These are phyloP conservation scores for Aureobasidium subglaciale DNA, from an alignment of 2,329 filamentous ascomycete genomes.

Conservation along the genomic window DNA sequence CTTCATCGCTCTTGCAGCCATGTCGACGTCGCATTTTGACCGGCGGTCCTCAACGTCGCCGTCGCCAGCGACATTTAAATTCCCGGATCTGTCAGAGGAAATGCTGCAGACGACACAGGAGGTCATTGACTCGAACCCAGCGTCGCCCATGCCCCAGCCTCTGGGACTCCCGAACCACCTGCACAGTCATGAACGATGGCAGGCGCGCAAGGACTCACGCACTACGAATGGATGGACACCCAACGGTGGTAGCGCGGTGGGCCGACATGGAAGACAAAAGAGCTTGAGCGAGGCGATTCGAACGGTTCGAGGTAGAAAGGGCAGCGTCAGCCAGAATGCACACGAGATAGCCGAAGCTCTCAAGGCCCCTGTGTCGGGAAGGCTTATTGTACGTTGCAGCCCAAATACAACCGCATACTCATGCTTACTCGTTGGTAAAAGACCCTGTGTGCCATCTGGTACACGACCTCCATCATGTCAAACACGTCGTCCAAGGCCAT, in stretches of 20 bases:
- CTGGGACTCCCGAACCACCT: constrained; percentile 28
- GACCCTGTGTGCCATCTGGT: constrained; percentile 86
- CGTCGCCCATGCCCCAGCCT: constrained; percentile 26
- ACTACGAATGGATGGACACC: constrained; percentile 11
- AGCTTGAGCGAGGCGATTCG: constrained; percentile 83
- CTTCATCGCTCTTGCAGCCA: neutral
- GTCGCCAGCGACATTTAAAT: constrained; percentile 32
- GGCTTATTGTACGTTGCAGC: constrained; percentile 62
- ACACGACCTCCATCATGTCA: constrained; percentile 87
- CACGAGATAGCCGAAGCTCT: constrained; percentile 89
- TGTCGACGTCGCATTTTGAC: constrained; percentile 14
- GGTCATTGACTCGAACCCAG: constrained; percentile 22
- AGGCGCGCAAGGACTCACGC: constrained; percentile 42
- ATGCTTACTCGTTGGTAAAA: constrained; percentile 36
- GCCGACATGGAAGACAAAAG: constrained; percentile 65
- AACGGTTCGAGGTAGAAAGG: constrained; percentile 71
- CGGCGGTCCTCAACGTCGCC: constrained; percentile 18
- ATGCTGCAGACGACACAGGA: constrained; percentile 32
- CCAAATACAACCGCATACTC: constrained; percentile 12
- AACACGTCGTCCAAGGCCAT: constrained; percentile 98
- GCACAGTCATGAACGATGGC: constrained; percentile 51
- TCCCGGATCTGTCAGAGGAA: constrained; percentile 39
- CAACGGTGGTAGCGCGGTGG: constrained; percentile 32
- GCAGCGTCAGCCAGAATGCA: constrained; percentile 85
- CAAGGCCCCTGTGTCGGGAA: constrained; percentile 81